Evolutionary conservation across 805 yeast species (phyloP).

Genomic region (Maudiozyma turicensis): DNA sequence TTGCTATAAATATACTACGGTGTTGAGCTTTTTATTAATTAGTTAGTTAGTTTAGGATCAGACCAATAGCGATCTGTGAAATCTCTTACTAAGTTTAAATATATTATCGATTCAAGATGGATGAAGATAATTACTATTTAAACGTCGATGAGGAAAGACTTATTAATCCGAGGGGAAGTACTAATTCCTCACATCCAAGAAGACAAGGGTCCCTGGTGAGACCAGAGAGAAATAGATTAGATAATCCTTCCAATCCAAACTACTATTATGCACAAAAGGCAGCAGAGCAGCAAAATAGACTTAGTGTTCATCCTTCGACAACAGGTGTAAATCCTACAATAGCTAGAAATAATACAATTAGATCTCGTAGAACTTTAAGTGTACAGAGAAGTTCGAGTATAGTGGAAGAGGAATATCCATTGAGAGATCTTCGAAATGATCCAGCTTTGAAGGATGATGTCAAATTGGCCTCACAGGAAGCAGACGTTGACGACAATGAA

Average conservation of each 20-base stretch:
- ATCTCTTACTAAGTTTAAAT: too few relatives aligned
- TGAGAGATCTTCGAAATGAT: constrained; percentile 1
- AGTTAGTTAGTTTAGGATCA: too few relatives aligned
- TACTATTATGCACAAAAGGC: constrained; percentile 71
- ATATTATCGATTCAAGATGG: neutral
- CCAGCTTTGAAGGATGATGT: neutral
- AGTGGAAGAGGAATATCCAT: constrained; percentile 3
- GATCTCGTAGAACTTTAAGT: constrained; percentile 3
- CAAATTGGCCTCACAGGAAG: neutral
- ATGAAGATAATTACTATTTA: constrained; percentile 8
- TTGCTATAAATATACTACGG: neutral
- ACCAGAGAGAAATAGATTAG: constrained; percentile 67
- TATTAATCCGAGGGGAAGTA: constrained; percentile 17
- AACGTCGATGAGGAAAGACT: constrained; percentile 26
- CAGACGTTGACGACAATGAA: neutral
- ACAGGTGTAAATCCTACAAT: constrained; percentile 58
- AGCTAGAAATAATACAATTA: constrained; percentile 1
- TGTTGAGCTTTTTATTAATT: neutral
- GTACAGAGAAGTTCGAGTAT: neutral
- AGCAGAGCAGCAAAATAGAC: constrained; percentile 50
- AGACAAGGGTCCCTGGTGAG: constrained; percentile 56
- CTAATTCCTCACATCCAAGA: constrained; percentile 13
- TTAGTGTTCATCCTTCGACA: constrained; percentile 56
- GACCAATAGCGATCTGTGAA: too few relatives aligned
- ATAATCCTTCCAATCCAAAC: constrained; percentile 61